Evolutionary conservation across 148 eudicot species (phyloP).

Genomic region (Vaccinium corymbosum): DNA sequence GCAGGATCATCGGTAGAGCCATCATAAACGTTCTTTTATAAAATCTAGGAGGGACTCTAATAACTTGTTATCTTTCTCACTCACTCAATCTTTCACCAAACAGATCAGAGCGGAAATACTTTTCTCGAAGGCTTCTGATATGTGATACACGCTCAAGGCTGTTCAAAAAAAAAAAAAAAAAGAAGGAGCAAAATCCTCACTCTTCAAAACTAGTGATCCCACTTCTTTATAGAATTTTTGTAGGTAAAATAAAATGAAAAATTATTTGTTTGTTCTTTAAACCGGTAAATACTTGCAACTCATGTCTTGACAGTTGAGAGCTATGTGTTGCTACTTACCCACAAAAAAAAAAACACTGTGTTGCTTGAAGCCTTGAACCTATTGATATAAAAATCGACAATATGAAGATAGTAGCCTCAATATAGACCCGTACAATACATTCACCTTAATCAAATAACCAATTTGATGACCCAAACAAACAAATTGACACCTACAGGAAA

Average conservation of each 20-base stretch:
- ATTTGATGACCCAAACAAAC: not conserved
- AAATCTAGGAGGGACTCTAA: not conserved
- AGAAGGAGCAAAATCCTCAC: not conserved
- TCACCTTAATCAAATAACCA: not conserved
- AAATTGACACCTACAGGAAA: not conserved
- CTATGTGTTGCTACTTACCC: not conserved
- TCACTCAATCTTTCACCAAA: not conserved
- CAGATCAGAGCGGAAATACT: not conserved
- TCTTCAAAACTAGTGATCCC: not conserved
- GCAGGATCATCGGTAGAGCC: constrained; percentile 1
- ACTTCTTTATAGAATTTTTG: not conserved
- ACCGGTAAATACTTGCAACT: not conserved
- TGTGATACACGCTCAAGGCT: not conserved
- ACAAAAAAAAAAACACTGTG: too few species aligned
- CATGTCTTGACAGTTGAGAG: not conserved
- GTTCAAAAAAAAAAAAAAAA: not conserved
- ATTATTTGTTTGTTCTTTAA: not conserved
- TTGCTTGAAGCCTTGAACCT: not conserved
- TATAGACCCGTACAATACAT: not conserved
- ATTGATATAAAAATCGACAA: not conserved
- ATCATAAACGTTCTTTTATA: not conserved
- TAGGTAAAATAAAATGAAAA: not conserved
- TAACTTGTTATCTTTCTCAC: not conserved
- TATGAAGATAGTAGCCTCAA: not conserved
- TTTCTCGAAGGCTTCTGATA: not conserved